Percentiles rank a stretch among this genome's conserved stretches.
These are phyloP conservation scores for Flaveria sonorensis DNA, from an alignment of 129 eudicot species.

Conservation along the genomic window DNA sequence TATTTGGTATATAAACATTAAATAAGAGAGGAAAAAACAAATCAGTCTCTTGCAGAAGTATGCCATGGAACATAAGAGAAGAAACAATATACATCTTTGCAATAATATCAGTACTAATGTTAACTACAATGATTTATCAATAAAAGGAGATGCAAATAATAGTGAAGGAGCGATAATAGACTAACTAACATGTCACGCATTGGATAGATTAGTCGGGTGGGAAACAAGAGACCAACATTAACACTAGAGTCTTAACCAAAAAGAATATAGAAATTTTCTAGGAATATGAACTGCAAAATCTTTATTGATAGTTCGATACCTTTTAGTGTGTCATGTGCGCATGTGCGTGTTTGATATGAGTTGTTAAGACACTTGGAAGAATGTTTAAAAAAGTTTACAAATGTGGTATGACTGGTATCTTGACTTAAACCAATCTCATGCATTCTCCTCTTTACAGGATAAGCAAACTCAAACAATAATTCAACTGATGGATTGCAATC, in stretches of 20 bases:
- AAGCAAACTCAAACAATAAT: neutral
- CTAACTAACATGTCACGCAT: neutral
- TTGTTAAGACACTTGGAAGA: neutral
- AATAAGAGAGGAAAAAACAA: neutral
- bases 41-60: slow-evolving; percentile 14
- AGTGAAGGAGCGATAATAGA: slow-evolving; percentile 7
- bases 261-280: neutral
- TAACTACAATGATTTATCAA: neutral
- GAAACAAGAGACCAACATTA: neutral
- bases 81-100: neutral
- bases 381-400: neutral
- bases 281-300: neutral
- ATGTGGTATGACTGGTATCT: neutral
- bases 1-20: neutral
- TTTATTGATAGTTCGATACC: neutral
- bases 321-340: neutral
- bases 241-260: slow-evolving; percentile 12
- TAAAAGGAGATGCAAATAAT: neutral
- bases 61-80: slow-evolving; percentile 7
- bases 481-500: neutral
- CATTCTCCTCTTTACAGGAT: neutral
- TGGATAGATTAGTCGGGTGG: neutral
- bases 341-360: neutral
- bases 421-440: neutral
- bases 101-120: neutral